A percentile compares a stretch with the other conserved stretches of the same genome.
phyloP scores from a whole-genome alignment of 495 filamentous ascomycete species.

The Hypoxylon lienhwacheense region DNA sequence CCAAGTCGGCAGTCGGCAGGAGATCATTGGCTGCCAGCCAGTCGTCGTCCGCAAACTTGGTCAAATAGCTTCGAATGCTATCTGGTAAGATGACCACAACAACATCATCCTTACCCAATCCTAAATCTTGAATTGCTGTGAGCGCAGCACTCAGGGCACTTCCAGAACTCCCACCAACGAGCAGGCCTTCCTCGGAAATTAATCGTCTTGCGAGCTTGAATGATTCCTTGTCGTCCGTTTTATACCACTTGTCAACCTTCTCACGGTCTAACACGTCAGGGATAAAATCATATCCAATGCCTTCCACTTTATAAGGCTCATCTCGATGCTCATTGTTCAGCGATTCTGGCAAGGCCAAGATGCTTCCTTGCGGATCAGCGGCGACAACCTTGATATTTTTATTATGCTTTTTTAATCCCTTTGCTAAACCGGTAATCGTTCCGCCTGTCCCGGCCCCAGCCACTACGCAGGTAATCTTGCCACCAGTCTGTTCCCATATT shows the following conservation, averaged over 20 bases:
- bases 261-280: slow-evolving; percentile 86
- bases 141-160: slow-evolving; percentile 87
- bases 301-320: slow-evolving; percentile 94
- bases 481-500: slow-evolving; percentile 88
- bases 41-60: slow-evolving; percentile 97
- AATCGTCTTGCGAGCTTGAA: slow-evolving; percentile 86
- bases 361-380: slow-evolving; percentile 87
- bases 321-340: slow-evolving; percentile 80
- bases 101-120: slow-evolving; percentile 72
- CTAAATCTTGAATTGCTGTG: slow-evolving; percentile 73
- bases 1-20: slow-evolving; percentile 53
- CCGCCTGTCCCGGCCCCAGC: slow-evolving; percentile 95
- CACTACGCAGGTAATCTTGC: slow-evolving; percentile 82
- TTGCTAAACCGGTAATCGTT: slow-evolving; percentile 88
- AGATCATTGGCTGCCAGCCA: slow-evolving; percentile 97
- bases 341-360: slow-evolving; percentile 75
- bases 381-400: slow-evolving; percentile 79
- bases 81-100: slow-evolving; percentile 92
- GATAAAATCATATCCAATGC: slow-evolving; percentile 98
- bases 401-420: slow-evolving; percentile 85
- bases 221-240: slow-evolving; percentile 90
- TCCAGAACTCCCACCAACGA: slow-evolving; percentile 93
- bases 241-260: slow-evolving; percentile 92
- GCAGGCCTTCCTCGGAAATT: slow-evolving; percentile 90
- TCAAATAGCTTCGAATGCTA: slow-evolving; percentile 96